Evolutionary conservation across 73 alveolate species (phyloP).

Genomic region (Tetrahymena elliotti): DNA sequence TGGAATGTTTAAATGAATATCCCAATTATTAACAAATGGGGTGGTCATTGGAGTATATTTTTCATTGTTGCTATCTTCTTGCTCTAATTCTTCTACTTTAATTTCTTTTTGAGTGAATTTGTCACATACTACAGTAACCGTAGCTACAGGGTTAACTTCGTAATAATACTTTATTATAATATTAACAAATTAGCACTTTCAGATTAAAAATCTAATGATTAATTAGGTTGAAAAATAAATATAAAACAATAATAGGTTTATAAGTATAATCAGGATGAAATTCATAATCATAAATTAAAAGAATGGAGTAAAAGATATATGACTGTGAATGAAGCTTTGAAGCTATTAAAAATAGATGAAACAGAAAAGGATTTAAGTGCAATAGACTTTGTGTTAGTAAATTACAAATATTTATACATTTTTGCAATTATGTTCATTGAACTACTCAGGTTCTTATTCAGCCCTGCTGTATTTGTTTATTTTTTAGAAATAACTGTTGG

Average conservation of each 20-base stretch:
- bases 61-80: not conserved
- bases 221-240: too few species aligned
- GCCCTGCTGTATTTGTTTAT: not conserved
- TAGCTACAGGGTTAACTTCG: not conserved
- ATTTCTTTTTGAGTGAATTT: not conserved
- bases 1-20: not conserved
- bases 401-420: not conserved
- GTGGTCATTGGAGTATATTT: not conserved
- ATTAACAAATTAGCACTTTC: too few species aligned
- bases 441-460: not conserved
- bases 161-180: not conserved
- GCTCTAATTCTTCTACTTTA: not conserved
- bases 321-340: not conserved
- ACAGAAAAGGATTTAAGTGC: not conserved
- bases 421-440: not conserved
- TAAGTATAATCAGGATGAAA: not conserved
- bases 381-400: not conserved
- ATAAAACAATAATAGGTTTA: not conserved
- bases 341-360: not conserved
- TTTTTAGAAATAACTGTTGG: not conserved
- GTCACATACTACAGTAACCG: not conserved
- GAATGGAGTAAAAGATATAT: not conserved
- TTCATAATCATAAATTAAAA: not conserved
- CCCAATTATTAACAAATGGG: not conserved
- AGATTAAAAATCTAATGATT: too few species aligned